phyloP scores from a whole-genome alignment of 2,329 filamentous ascomycete genomes.

The Colletotrichum karsti region DNA sequence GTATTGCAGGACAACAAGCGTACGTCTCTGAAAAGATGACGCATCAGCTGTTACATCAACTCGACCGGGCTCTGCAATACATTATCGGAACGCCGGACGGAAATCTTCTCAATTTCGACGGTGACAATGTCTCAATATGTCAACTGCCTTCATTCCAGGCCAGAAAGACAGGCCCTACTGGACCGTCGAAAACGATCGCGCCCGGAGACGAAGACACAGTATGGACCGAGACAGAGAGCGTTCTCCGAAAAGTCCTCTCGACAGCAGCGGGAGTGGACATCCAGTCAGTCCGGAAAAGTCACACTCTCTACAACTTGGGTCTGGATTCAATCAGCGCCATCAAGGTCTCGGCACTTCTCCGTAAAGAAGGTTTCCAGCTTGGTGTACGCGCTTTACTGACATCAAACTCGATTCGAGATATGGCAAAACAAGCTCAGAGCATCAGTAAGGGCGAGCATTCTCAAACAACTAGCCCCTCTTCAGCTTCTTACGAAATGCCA shows the following conservation, averaged over 20 bases:
- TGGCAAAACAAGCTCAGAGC: conserved; percentile 51
- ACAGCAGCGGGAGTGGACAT: conserved; percentile 68
- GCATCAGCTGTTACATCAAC: conserved; percentile 58
- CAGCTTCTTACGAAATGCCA: not conserved
- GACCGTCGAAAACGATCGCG: not conserved
- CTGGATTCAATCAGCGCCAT: conserved; percentile 94
- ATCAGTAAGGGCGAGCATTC: not conserved
- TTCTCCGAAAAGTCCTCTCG: conserved; percentile 58
- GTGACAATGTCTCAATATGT: conserved; percentile 68
- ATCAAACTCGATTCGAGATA: conserved; percentile 70
- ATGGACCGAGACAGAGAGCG: conserved; percentile 45
- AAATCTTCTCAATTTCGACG: conserved; percentile 63
- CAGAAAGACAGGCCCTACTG: not conserved
- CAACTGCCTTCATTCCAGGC: conserved; percentile 59
- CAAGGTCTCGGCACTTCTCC: conserved; percentile 78
- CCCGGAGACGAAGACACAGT: conserved; percentile 1
- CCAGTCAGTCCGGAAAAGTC: conserved; percentile 64
- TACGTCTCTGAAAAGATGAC: conserved; percentile 58
- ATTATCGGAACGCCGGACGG: conserved; percentile 59
- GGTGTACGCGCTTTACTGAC: conserved; percentile 77
- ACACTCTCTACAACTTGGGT: conserved; percentile 83
- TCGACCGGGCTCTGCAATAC: conserved; percentile 67
- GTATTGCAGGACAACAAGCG: conserved; percentile 72
- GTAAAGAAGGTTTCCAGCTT: conserved; percentile 68
- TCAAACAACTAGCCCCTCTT: not conserved